Conservation (phyloP, 441 rosid species). For the Breynia disticha region DNA sequence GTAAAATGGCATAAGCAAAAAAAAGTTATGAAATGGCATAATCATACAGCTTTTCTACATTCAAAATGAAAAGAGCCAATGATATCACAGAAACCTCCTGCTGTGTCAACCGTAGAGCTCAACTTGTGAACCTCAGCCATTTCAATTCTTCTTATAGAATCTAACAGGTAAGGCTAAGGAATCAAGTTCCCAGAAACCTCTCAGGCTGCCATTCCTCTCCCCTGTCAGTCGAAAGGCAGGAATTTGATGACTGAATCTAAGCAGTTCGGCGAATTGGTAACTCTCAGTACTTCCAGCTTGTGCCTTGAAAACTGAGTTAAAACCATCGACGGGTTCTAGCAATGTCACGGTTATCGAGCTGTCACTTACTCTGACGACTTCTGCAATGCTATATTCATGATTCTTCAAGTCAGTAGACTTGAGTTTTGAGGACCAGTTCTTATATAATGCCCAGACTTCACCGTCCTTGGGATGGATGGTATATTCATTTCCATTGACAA, state of each 20-base stretch:
- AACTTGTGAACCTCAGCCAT: too few species aligned
- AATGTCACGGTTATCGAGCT: slow-evolving; percentile 27
- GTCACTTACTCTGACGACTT: slow-evolving; percentile 41
- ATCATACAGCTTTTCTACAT: too few species aligned
- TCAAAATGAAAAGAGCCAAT: too few species aligned
- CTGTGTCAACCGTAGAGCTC: too few species aligned
- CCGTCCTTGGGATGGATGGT: slow-evolving; percentile 44
- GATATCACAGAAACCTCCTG: too few species aligned
- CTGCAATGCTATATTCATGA: slow-evolving; percentile 54
- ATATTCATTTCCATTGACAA: slow-evolving; percentile 20
- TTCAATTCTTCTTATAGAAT: slow-evolving; percentile 3
- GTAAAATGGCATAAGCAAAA: too few species aligned
- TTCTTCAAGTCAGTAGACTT: slow-evolving; percentile 34
- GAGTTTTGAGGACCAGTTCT: slow-evolving; percentile 45
- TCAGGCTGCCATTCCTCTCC: slow-evolving; percentile 46
- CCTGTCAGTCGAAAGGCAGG: slow-evolving; percentile 51
- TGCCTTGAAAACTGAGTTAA: slow-evolving; percentile 44
- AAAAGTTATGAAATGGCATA: background rate
- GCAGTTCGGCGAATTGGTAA: slow-evolving; percentile 29
- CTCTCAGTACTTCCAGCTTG: slow-evolving; percentile 14
- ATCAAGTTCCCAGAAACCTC: slow-evolving; percentile 66
- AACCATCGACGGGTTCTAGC: slow-evolving; percentile 51
- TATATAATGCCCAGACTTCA: slow-evolving; percentile 74
- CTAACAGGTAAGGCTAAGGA: slow-evolving; percentile 40
- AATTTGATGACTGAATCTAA: slow-evolving; percentile 74